A percentile compares a stretch with the other conserved stretches of the same genome.
phyloP scores from a whole-genome alignment of 2,329 filamentous ascomycete genomes.

The Pseudogymnoascus sp. region DNA sequence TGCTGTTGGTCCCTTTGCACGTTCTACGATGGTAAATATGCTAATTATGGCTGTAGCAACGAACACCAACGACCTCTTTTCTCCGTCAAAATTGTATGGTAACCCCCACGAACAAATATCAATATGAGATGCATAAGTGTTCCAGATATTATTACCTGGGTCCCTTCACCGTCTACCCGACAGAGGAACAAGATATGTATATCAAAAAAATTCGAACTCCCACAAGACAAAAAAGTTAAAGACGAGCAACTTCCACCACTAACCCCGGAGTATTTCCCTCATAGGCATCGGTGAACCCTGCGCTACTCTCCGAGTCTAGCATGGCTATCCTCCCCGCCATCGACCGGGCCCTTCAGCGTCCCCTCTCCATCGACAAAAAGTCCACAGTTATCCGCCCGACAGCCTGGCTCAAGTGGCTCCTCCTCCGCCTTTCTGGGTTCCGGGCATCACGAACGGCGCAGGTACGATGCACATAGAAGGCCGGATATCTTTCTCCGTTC shows the following conservation, averaged over 20 bases:
- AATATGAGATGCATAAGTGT: not conserved
- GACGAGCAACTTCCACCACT: not conserved
- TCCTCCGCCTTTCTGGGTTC: not conserved
- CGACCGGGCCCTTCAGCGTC: not conserved
- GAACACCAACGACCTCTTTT: not conserved
- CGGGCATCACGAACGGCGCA: not conserved
- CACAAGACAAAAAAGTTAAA: not conserved
- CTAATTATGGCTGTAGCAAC: not conserved
- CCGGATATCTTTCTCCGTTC: not conserved
- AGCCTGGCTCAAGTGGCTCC: slow-evolving; percentile 6
- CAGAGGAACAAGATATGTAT: not conserved
- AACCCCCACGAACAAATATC: not conserved
- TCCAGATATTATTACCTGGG: not conserved
- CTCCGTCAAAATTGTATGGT: not conserved
- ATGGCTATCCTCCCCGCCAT: slow-evolving; percentile 5
- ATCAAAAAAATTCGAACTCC: not conserved
- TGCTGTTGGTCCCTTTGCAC: not conserved
- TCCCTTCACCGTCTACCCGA: not conserved
- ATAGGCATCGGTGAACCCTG: not conserved
- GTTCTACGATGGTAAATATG: not conserved
- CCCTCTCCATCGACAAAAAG: slow-evolving; percentile 1
- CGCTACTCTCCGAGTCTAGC: slow-evolving; percentile 8
- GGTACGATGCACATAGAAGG: slow-evolving; percentile 2
- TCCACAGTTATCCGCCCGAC: slow-evolving; percentile 7
- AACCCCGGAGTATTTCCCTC: slow-evolving; percentile 8